Evolutionary conservation across 2,329 filamentous ascomycete genomes (phyloP), one percentile per base, ranked within the genome.

Genomic region (Aspergillus caelatus): DNA sequence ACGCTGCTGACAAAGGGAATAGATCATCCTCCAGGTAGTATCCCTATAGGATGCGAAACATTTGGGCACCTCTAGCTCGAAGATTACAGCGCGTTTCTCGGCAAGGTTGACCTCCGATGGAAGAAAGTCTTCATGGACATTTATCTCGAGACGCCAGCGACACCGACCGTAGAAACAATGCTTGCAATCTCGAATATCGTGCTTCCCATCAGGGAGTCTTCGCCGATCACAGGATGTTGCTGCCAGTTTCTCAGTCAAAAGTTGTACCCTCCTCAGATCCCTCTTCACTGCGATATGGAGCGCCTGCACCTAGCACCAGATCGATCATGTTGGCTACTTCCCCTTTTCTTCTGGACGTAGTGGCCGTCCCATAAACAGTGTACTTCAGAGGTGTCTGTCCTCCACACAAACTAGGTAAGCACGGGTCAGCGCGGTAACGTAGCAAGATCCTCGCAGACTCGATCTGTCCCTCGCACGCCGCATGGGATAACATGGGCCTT

Each of bases 41-140:
- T 86, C 80, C 14, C 87, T 79, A 70, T 88, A 89, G 0, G 74
- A 71, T 2, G 75, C 74, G 26, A 87, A 81, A 4, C 74, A 74
- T 3, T 67, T 36, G 0, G 86, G 86, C 26, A 78, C 76, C 0
- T 59, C 64, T 1, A 88, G 72, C 64, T 89, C 86, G 57, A 88
- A 86, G 0, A 88, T 65, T 0, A 85, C 73, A 0, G 77, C 77
- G 36, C 82, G 81, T n/a, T 75, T 75, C 75, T 6, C 82, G 69
- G 9, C 71, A 46, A n/a, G 81, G 73, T 59, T 80, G 79, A 32
- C 16, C 3, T 26, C 21, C 14, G 36, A 19, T 46, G 59, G 59
- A 14, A 61, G 52, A 36, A 50, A 61, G n/a, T 82, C 75, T 67
- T 88, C 86, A 50, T 84, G 79, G 3, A 82, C 71, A 1, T 64